Evolutionary conservation across 2,329 filamentous ascomycete species (phyloP), one percentile per base, ranked within the genome.

Genomic region (Sporothrix protearum): DNA sequence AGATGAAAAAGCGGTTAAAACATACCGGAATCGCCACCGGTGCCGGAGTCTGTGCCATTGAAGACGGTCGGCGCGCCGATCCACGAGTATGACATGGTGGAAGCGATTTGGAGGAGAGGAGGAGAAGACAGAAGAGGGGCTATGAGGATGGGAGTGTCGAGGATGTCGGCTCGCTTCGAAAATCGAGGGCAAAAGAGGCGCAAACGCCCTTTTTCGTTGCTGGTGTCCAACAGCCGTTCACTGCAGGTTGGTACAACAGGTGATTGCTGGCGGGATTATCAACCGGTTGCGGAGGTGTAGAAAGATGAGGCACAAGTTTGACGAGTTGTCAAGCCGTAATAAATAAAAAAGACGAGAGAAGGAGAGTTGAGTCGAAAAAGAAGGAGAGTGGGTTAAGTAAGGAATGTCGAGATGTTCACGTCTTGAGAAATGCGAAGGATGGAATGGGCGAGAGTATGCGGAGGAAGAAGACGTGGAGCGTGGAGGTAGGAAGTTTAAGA

Each of bases 11-110:
- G 8, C 16, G 10, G 28, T 5, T 42, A n/a, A 9, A 57, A 87
- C 92, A 79, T 87, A 95, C 92, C 86, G 76, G 92, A 92, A 84
- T 96, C 87, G 79, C 93, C 93, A 77, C 93, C 93, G 71, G 87
- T 84, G 73, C 86, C 84, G 49, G 82, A 75, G 78, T 92, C 81
- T 70, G 88, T 90, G 79, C 88, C 88, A 82, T 91, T 91, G 81
- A 89, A 91, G 72, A 78, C 79, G 75, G 84, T 78, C 51, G 89
- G 88, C 61, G 87, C 79, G 71, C 89, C 88, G 75, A 86, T 80
- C 80, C 86, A 86, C 69, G 84, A 81, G 79, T 90, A 89, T 73
- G 87, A 88, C 87, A 89, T 89, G 79, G 72, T 14, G 61, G 45
- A 45, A 16, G 36, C 14, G 59, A 7, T 19, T 64, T 25, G 4